Conservation (phyloP, 2,329 filamentous ascomycete genomes). For the Colletotrichum incanum region DNA sequence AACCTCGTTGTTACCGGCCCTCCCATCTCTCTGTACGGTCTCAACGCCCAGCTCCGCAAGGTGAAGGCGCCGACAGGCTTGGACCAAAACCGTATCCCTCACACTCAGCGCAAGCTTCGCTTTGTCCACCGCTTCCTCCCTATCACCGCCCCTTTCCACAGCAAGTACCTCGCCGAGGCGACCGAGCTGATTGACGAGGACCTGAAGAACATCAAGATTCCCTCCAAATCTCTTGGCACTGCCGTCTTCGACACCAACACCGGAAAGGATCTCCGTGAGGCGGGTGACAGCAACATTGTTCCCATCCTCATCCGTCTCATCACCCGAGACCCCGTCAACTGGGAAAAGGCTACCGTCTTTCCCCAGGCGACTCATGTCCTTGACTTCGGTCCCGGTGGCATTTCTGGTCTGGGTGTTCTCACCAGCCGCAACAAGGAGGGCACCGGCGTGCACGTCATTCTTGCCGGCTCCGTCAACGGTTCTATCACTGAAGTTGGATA, state of each 20-base stretch:
- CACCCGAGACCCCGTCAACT: slow-evolving; percentile 93
- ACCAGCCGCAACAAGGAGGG: slow-evolving; percentile 99
- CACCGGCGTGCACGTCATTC: slow-evolving; percentile 95
- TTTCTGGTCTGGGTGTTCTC: slow-evolving; percentile 94
- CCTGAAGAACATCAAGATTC: slow-evolving; percentile 85
- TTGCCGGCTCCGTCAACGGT: slow-evolving; percentile 93
- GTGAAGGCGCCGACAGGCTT: slow-evolving; percentile 98
- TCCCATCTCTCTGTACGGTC: slow-evolving; percentile 94
- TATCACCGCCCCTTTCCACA: slow-evolving; percentile 98
- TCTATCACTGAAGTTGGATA: slow-evolving; percentile 94
- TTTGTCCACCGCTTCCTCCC: slow-evolving; percentile 98
- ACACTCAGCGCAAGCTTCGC: slow-evolving; percentile 95
- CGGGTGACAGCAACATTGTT: slow-evolving; percentile 83
- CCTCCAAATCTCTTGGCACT: slow-evolving; percentile 81
- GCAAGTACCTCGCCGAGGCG: slow-evolving; percentile 89
- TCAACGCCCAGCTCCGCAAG: slow-evolving; percentile 95
- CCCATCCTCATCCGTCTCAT: slow-evolving; percentile 92
- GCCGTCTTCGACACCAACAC: slow-evolving; percentile 93
- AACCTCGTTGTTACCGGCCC: slow-evolving; percentile 98
- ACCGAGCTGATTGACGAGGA: slow-evolving; percentile 89
- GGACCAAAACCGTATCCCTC: slow-evolving; percentile 94
- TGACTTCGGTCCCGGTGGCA: slow-evolving; percentile 96
- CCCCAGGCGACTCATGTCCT: slow-evolving; percentile 92
- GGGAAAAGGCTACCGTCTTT: slow-evolving; percentile 96
- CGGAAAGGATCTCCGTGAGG: slow-evolving; percentile 84